A percentile compares a stretch with the other conserved stretches of the same genome.
These are phyloP conservation scores for Neonectria ditissima DNA, from an alignment of 2,329 filamentous ascomycete species.

Conservation along the genomic window DNA sequence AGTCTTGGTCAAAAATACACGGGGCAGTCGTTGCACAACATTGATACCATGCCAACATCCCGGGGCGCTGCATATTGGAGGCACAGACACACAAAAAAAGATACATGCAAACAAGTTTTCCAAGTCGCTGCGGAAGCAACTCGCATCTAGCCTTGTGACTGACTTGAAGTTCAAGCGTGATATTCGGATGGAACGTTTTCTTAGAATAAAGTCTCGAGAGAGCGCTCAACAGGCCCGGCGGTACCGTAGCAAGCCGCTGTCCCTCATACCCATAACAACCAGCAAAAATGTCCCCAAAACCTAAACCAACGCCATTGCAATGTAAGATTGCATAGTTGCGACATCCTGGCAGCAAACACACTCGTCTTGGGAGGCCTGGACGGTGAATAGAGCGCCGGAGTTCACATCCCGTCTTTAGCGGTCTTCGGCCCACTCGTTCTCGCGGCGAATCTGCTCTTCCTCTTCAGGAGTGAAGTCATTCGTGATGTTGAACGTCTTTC, in stretches of 20 bases:
- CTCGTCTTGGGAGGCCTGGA: not conserved
- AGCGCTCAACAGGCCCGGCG: constrained; percentile 11
- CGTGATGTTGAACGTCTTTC: constrained; percentile 99
- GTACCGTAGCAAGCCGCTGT: constrained; percentile 10
- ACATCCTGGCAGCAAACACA: not conserved
- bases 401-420: constrained; percentile 59
- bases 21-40: not conserved
- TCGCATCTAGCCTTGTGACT: not conserved
- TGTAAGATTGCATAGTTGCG: constrained; percentile 22
- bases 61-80: not conserved
- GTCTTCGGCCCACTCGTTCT: constrained; percentile 94
- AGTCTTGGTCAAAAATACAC: not conserved
- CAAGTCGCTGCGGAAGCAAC: constrained; percentile 6
- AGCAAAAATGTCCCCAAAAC: constrained; percentile 39
- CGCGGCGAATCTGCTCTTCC: constrained; percentile 94
- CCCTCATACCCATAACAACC: constrained; percentile 30
- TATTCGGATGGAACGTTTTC: constrained; percentile 25
- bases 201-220: constrained; percentile 19
- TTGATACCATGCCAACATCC: not conserved
- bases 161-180: constrained; percentile 18
- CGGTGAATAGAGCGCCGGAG: constrained; percentile 8
- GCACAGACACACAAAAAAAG: not conserved
- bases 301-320: constrained; percentile 42
- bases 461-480: constrained; percentile 99
- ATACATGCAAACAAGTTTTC: constrained; percentile 8